Base-by-base conservation (phyloP, 179 eudicot species). In the Nepenthes alata region DNA sequence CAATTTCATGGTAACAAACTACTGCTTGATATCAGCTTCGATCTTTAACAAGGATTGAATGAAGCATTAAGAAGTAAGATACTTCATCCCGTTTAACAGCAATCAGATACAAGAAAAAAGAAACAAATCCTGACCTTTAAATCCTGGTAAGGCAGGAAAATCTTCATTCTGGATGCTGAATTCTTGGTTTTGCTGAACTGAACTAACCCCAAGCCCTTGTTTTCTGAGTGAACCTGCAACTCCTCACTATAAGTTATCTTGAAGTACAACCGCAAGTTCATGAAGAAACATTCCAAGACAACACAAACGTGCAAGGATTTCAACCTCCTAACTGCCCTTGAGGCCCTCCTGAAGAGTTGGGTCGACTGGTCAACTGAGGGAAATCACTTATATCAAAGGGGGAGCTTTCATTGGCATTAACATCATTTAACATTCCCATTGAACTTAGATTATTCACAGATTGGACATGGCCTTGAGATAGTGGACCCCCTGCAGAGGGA, bases 91-190 rank as follows among this genome's bases (percentile, higher is more conserved):
- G 2, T 10, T 55, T 37, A 16, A 8, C 58, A 15, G 25, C 25
- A 25, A 25, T 25, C 25, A 35, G 25, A 55, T 7, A 6, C 47
- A 13, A 50, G 13, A 54, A 34, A 37, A 52, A 39, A 37, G 9
- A 39, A 11, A 53, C 58, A 65, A 10, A 64, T 16, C 16, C 54
- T 65, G 13, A 93, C 98, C 98, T 89, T 86, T 89, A 62, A 77
- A 84, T 68, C 98, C 98, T 37, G 96, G 98, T 64, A 93, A 79
- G 14, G 96, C 98, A 45, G 98, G 98, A 77, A 93, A 93, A 78
- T 93, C 98, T 80, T 93, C 98, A 69, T 85, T 89, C 72, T 93
- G 98, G 65, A 93, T 93, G 74, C 96, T 86, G 76, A 93, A 93
- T 69, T 93, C 98, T 75, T 89, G 98, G 74, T 86, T 93, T 76